A percentile compares a stretch with the other conserved stretches of the same genome.
phyloP scores from a whole-genome alignment of 768 basidiomycete genomes.

The Leccinum barrowsii region DNA sequence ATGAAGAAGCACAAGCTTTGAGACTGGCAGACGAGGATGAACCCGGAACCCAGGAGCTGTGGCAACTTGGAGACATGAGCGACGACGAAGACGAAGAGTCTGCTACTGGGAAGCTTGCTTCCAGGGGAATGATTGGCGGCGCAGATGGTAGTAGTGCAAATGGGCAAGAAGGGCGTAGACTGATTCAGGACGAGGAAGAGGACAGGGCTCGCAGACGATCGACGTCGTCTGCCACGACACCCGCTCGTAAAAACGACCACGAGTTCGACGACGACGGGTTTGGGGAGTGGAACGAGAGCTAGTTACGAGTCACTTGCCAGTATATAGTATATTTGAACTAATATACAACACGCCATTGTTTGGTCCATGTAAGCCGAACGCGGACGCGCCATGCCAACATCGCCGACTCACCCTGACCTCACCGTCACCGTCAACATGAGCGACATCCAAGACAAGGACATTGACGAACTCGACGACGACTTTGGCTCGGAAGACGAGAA shows the following conservation, averaged over 20 bases:
- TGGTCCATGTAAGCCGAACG: neutral
- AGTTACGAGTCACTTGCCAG: neutral
- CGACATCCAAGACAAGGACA: slow-evolving; percentile 34
- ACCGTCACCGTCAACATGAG: slow-evolving; percentile 17
- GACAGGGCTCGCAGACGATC: slow-evolving; percentile 34
- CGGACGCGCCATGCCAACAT: neutral
- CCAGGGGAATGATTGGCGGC: slow-evolving; percentile 16
- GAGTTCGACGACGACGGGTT: slow-evolving; percentile 32
- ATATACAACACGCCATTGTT: neutral
- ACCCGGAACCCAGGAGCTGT: slow-evolving; percentile 40
- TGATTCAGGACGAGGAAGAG: slow-evolving; percentile 38
- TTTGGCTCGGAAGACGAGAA: slow-evolving; percentile 40
- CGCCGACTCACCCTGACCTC: neutral
- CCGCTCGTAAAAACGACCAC: slow-evolving; percentile 17
- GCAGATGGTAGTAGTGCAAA: slow-evolving; percentile 11
- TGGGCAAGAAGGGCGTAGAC: slow-evolving; percentile 32
- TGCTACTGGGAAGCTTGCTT: slow-evolving; percentile 30
- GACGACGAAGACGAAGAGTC: slow-evolving; percentile 55
- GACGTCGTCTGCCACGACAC: slow-evolving; percentile 37
- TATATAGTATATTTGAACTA: neutral
- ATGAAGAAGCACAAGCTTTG: slow-evolving; percentile 34
- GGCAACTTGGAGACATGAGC: slow-evolving; percentile 72
- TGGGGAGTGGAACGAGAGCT: slow-evolving; percentile 29
- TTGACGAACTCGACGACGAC: slow-evolving; percentile 47
- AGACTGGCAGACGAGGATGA: slow-evolving; percentile 36